Evolutionary conservation across 495 filamentous ascomycete species (phyloP), one percentile per base, ranked within the genome.

Genomic region (Penicillium soppii): DNA sequence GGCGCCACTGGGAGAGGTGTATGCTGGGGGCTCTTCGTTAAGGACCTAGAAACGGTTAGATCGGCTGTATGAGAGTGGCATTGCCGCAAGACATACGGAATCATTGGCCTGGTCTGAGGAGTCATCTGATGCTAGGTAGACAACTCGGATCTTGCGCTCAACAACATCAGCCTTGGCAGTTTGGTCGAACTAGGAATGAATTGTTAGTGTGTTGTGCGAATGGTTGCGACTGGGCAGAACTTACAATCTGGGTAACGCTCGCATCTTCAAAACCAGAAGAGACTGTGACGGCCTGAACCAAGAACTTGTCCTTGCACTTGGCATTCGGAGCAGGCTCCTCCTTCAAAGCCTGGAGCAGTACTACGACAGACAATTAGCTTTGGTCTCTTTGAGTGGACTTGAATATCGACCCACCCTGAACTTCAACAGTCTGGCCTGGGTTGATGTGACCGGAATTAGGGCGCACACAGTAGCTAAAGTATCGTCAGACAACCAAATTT

Each of bases 381-480:
- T 37, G 16, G 12, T 22, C 21, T 19, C 3, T n/a, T 45, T 9
- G 17, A 16, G 40, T 20, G 36, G 17, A 22, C 43, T 19, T 26
- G 27, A 46, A 41, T 40, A 36, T 60, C 52, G 19, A 56, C 82
- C 56, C 76, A 96, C 92, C 92, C 72, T 92, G 87, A 50, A 98
- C 92, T 67, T 96, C 91, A 50, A 97, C 90, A 57, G 87, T 80
- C 61, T 86, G 82, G 43, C 91, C 89, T 16, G 90, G 81, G 62
- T 96, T 90, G 70, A 98, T 91, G 63, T 91, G 87, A 42, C 94
- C 94, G 23, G 92, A 96, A 72, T 97, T 97, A 37, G 95, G 95
- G 51, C 95, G 88, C 26, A 98, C 94, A 65, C 94, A 97, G 73
- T 98, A 98, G 74, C 92, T 97, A 56, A n/a, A 26, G 36, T 44